Conservation (phyloP, 176 grass and related monocot genomes). For the Pharus latifolius region DNA sequence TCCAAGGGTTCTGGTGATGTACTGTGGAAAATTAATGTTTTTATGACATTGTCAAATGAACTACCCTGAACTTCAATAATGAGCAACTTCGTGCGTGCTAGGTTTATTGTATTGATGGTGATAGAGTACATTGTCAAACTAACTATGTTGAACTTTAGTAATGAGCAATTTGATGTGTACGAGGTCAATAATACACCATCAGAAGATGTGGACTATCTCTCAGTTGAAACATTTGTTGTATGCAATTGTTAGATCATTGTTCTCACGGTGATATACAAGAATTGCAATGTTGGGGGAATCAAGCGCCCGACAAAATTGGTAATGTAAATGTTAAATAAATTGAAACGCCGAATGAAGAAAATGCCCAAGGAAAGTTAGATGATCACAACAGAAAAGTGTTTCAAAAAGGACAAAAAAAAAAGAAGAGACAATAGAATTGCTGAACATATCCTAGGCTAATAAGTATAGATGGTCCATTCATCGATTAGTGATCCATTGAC, state of each 20-base stretch:
- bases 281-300: neutral
- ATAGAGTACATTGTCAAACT: too few relatives aligned
- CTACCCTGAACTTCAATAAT: too few relatives aligned
- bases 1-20: neutral
- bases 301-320: neutral
- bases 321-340: constrained; percentile 7
- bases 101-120: too few relatives aligned
- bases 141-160: too few relatives aligned
- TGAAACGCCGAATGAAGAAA: neutral
- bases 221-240: neutral
- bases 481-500: neutral
- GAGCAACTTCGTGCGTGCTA: too few relatives aligned
- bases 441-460: neutral
- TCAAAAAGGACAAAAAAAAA: too few relatives aligned
- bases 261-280: neutral
- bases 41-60: neutral
- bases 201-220: neutral
- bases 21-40: neutral
- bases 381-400: too few relatives aligned
- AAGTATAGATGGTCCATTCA: neutral
- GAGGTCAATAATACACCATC: neutral
- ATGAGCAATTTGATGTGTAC: neutral
- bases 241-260: neutral
- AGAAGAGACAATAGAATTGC: too few relatives aligned
- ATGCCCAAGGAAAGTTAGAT: neutral